A percentile compares a stretch with the other conserved stretches of the same genome.
phyloP scores from a whole-genome alignment of 2,329 filamentous ascomycete genomes.

The Aspergillus fumigatus region DNA sequence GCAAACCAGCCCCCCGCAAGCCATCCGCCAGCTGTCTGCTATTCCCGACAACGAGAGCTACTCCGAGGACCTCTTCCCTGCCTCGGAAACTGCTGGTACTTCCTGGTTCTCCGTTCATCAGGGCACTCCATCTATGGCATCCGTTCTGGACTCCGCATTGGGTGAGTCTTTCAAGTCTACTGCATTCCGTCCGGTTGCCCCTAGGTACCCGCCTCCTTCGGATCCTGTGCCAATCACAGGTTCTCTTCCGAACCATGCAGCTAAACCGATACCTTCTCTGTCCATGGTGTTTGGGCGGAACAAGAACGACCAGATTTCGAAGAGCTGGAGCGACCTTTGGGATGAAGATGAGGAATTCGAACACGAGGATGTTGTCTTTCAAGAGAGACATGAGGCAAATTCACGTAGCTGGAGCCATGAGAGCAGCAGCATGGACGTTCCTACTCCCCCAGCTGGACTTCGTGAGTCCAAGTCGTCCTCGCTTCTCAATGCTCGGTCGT shows the following conservation, averaged over 20 bases:
- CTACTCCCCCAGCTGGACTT: constrained; percentile 49
- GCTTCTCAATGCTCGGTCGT: constrained; percentile 45
- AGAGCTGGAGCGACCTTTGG: constrained; percentile 99
- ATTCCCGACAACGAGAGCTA: constrained; percentile 77
- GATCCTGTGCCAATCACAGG: constrained; percentile 72
- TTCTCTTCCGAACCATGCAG: constrained; percentile 63
- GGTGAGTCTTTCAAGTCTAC: constrained; percentile 76
- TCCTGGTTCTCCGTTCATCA: constrained; percentile 76
- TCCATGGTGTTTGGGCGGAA: constrained; percentile 71
- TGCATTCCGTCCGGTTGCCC: constrained; percentile 44
- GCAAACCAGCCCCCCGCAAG: constrained; percentile 66
- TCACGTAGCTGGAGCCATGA: constrained; percentile 76
- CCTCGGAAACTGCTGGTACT: constrained; percentile 59
- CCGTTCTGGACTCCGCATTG: constrained; percentile 76
- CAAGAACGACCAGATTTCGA: constrained; percentile 74
- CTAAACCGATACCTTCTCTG: constrained; percentile 62
- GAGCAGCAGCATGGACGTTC: constrained; percentile 51
- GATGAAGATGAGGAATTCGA: constrained; percentile 77
- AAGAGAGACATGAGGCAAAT: constrained; percentile 59
- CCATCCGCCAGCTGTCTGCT: constrained; percentile 76
- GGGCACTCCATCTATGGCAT: constrained; percentile 76
- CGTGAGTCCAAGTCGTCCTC: constrained; percentile 53
- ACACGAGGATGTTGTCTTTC: constrained; percentile 56
- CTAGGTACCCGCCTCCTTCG: constrained; percentile 46
- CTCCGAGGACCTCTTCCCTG: constrained; percentile 78